These are phyloP conservation scores for Wickerhamiella kazuoi DNA, from an alignment of 805 yeast species.

Conservation along the genomic window DNA sequence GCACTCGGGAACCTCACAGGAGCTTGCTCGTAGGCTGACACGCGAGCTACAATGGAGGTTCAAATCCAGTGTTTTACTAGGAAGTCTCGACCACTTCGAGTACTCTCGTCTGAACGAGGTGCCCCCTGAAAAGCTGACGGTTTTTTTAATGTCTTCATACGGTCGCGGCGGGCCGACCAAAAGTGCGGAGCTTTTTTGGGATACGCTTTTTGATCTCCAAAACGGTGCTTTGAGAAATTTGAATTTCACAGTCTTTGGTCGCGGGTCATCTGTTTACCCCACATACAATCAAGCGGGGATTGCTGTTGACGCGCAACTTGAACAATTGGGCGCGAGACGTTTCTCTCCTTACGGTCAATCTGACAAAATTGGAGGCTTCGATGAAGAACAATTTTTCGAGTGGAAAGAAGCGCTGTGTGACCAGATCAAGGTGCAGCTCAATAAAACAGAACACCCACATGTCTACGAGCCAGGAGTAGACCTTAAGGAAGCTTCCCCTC, in stretches of 20 bases:
- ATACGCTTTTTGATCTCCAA: conserved; percentile 27
- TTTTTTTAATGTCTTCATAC: conserved; percentile 59
- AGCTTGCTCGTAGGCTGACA: conserved; percentile 60
- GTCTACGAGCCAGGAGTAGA: conserved; percentile 38
- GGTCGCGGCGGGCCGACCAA: conserved; percentile 88
- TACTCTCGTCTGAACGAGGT: conserved; percentile 45
- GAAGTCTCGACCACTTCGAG: conserved; percentile 56
- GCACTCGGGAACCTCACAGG: conserved; percentile 83
- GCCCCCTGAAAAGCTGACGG: conserved; percentile 30
- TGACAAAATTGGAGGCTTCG: conserved; percentile 57
- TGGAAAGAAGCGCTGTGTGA: conserved; percentile 63
- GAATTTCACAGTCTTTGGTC: conserved; percentile 48
- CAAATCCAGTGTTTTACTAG: conserved; percentile 47
- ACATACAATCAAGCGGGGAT: conserved; percentile 57
- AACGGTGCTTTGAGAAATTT: conserved; percentile 26
- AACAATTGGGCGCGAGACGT: conserved; percentile 40
- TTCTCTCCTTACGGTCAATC: conserved; percentile 55
- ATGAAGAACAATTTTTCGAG: conserved; percentile 59
- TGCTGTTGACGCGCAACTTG: conserved; percentile 28
- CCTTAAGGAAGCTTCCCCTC: neutral
- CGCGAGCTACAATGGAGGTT: conserved; percentile 60
- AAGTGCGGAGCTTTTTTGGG: conserved; percentile 30
- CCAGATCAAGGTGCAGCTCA: conserved; percentile 35
- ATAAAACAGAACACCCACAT: conserved; percentile 49
- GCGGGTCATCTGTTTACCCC: conserved; percentile 68